Base-by-base conservation (phyloP, 768 basidiomycete genomes). In the Kwoniella europaea region DNA sequence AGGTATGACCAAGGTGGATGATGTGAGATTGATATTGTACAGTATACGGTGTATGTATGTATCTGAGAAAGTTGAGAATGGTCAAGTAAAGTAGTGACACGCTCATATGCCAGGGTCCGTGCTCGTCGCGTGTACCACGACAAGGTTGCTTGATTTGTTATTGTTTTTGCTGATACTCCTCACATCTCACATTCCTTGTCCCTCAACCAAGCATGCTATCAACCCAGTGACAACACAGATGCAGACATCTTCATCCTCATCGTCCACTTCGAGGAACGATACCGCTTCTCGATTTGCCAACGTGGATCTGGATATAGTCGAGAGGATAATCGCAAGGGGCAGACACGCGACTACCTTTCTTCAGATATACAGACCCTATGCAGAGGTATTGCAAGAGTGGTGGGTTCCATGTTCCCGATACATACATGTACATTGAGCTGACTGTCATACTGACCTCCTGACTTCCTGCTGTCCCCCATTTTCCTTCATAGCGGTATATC, bases 291-390 rank as follows among this genome's bases (percentile, higher is more conserved):
- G 71, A 4, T 55, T 67, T 13, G 74, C 75, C 22, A 53, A 57
- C 24, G 76, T 81, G 13, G 78, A 81, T 66, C 62, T 81, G 46
- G 76, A 78, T 13, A 18, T 81, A 22, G 69, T 81, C 1, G 71
- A 81, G 29, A 69, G 69, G 46, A 79, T 81, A 57, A 78, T 81
- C 58, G 67, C 71, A 22, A 65, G 76, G 54, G 71, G 71, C 4
- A 67, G 76, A 58, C 53, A 50, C 61, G 80, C 80, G 42, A 81
- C 76, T 29, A 73, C 80, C 22, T 79, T 81, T 54, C 76, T 76
- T 27, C 61, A 72, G 54, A 74, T 81, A n/a, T 76, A 73, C 56
- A 63, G 71, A 54, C 76, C 80, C 10, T 81, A 81, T 56, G 68
- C 73, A 9, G 68, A 79, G 55, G 74, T 77, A 9, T 63, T 81